A percentile compares a stretch with the other conserved stretches of the same genome.
These are phyloP conservation scores for Ascochyta koolunga DNA, from an alignment of 2,329 filamentous ascomycete genomes.

Conservation along the genomic window DNA sequence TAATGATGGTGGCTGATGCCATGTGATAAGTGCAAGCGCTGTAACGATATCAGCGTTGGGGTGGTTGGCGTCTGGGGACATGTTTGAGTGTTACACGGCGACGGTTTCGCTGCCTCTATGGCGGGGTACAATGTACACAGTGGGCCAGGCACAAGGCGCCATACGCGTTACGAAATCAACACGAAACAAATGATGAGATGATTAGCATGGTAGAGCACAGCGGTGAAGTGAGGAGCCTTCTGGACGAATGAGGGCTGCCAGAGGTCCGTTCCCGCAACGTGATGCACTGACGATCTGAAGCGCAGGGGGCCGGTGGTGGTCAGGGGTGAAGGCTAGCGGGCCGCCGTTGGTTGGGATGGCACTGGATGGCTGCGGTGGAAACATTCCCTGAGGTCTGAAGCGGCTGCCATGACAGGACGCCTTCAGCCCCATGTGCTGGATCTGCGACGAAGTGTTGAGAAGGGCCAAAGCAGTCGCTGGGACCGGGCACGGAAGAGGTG, in stretches of 20 bases:
- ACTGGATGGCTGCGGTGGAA: slow-evolving; percentile 10
- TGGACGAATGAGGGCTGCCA: slow-evolving; percentile 10
- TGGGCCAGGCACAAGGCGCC: background rate
- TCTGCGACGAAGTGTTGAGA: background rate
- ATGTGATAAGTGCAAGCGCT: background rate
- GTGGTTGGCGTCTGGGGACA: background rate
- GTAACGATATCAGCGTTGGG: background rate
- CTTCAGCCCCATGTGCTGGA: background rate
- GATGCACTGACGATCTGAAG: slow-evolving; percentile 4
- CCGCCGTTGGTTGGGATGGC: slow-evolving; percentile 6
- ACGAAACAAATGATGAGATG: background rate
- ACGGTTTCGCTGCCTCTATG: background rate
- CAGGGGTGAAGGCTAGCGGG: slow-evolving; percentile 13
- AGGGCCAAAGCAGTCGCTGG: background rate
- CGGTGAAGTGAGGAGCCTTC: background rate
- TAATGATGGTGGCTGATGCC: background rate
- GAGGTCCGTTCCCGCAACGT: slow-evolving; percentile 10
- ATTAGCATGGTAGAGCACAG: too few relatives aligned
- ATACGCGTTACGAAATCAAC: slow-evolving; percentile 1
- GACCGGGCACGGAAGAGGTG: too few relatives aligned
- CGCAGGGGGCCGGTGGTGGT: slow-evolving; percentile 6
- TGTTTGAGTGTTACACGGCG: background rate
- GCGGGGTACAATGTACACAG: slow-evolving; percentile 14
- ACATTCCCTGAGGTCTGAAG: background rate
- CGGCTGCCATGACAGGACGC: slow-evolving; percentile 3